Evolutionary conservation across 1,284 basidiomycete species (phyloP).

Genomic region (Naganishia liquefaciens): DNA sequence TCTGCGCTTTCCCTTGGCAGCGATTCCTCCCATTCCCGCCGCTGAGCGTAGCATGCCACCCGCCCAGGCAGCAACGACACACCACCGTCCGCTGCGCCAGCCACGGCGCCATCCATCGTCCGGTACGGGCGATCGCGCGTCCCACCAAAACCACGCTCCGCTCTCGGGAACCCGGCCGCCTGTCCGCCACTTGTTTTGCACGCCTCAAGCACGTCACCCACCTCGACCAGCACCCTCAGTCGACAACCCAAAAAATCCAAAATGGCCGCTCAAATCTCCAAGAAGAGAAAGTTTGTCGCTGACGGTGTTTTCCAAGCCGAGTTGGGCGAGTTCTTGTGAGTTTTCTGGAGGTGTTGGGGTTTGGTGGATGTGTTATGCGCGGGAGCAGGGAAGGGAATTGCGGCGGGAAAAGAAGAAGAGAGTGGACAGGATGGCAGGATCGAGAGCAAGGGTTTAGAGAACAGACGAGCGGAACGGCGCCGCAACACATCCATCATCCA

Average conservation of each 20-base stretch:
- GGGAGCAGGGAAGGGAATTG: background rate
- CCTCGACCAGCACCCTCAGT: background rate
- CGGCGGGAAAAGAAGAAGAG: background rate
- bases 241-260: background rate
- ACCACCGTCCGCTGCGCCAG: background rate
- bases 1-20: background rate
- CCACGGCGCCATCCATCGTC: slow-evolving; percentile 1
- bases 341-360: background rate
- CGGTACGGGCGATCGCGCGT: background rate
- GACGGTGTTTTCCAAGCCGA: slow-evolving; percentile 99
- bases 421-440: background rate
- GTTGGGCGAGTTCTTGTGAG: slow-evolving; percentile 89
- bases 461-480: background rate
- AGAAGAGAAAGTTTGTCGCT: slow-evolving; percentile 96
- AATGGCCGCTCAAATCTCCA: slow-evolving; percentile 71
- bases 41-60: background rate
- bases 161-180: background rate
- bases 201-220: slow-evolving; percentile 21
- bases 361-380: background rate
- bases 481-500: slow-evolving; percentile 35
- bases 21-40: too few species aligned
- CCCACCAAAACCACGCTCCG: background rate
- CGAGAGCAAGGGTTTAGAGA: too few species aligned
- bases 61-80: background rate
- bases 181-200: slow-evolving; percentile 2